Evolutionary conservation across 1,284 basidiomycete species (phyloP).

Genomic region (Fistulinella staudtii): DNA sequence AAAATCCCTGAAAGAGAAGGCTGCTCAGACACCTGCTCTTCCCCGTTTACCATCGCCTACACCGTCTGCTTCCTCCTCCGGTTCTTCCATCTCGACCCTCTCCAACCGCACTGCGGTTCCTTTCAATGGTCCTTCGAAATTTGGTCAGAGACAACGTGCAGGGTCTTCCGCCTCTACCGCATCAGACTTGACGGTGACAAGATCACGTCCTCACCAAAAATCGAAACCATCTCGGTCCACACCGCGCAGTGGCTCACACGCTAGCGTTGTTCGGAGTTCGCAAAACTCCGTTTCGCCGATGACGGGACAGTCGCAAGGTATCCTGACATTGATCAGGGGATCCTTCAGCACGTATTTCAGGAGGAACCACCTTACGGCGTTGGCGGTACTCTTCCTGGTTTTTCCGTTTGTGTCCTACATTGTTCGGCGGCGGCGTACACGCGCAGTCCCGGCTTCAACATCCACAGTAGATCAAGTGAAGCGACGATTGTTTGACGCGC

Average conservation of each 20-base stretch:
- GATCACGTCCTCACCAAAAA: conserved; percentile 6
- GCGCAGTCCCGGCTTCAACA: conserved; percentile 16
- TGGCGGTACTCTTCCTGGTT: conserved; percentile 55
- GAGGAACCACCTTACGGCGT: conserved; percentile 42
- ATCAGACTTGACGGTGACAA: conserved; percentile 30
- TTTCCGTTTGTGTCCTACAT: conserved; percentile 59
- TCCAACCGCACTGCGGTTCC: conserved; percentile 57
- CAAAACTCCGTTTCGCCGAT: conserved; percentile 16
- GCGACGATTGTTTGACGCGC: conserved; percentile 43
- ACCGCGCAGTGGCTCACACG: conserved; percentile 12
- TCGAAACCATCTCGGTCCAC: conserved; percentile 6
- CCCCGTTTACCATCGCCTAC: conserved; percentile 32
- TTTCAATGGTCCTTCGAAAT: conserved; percentile 25
- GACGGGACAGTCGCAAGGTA: conserved; percentile 38
- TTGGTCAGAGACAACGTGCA: conserved; percentile 19
- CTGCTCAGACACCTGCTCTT: conserved; percentile 6
- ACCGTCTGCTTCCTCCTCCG: conserved; percentile 44
- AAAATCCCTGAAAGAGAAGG: conserved; percentile 18
- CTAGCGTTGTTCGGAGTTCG: conserved; percentile 27
- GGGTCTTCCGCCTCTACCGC: conserved; percentile 20
- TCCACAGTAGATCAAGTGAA: conserved; percentile 57
- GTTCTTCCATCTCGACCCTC: conserved; percentile 51
- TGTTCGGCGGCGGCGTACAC: conserved; percentile 44
- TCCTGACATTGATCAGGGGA: conserved; percentile 45
- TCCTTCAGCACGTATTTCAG: conserved; percentile 46